These are phyloP conservation scores for Aureobasidium leucospermi DNA, from an alignment of 2,329 filamentous ascomycete species.

Conservation along the genomic window DNA sequence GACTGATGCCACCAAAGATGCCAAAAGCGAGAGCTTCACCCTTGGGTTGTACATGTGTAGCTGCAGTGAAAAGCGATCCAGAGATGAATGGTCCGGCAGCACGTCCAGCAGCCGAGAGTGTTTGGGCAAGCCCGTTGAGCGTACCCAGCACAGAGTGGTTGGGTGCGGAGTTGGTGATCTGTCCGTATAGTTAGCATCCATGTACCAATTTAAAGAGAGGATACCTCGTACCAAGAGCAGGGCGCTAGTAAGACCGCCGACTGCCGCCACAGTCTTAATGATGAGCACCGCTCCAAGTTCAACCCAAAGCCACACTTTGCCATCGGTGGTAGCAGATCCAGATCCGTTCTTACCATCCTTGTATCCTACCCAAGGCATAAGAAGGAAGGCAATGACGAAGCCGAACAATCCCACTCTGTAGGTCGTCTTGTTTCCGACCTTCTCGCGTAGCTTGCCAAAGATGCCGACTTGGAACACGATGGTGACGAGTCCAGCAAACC, in stretches of 20 bases:
- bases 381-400: slow-evolving; percentile 71
- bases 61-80: slow-evolving; percentile 75
- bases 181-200: not conserved
- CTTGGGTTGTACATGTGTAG: slow-evolving; percentile 64
- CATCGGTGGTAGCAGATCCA: slow-evolving; percentile 39
- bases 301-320: slow-evolving; percentile 64
- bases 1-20: slow-evolving; percentile 73
- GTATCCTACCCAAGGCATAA: slow-evolving; percentile 89
- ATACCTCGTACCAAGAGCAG: slow-evolving; percentile 53
- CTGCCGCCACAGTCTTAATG: slow-evolving; percentile 82
- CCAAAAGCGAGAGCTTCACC: slow-evolving; percentile 83
- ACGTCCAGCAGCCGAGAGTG: slow-evolving; percentile 81
- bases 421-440: slow-evolving; percentile 75
- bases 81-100: slow-evolving; percentile 84
- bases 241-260: slow-evolving; percentile 83
- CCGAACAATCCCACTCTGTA: slow-evolving; percentile 74
- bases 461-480: slow-evolving; percentile 85
- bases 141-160: slow-evolving; percentile 80
- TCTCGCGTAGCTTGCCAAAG: slow-evolving; percentile 70
- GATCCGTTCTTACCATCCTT: slow-evolving; percentile 46
- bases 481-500: slow-evolving; percentile 74
- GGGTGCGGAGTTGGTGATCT: slow-evolving; percentile 91
- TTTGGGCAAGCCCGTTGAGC: slow-evolving; percentile 89
- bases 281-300: slow-evolving; percentile 77
- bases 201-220: slow-evolving; percentile 38